Evolutionary conservation across 208 protist species (phyloP), one percentile per base, ranked within the genome.

Genomic region (Acanthamoeba divionensis): DNA sequence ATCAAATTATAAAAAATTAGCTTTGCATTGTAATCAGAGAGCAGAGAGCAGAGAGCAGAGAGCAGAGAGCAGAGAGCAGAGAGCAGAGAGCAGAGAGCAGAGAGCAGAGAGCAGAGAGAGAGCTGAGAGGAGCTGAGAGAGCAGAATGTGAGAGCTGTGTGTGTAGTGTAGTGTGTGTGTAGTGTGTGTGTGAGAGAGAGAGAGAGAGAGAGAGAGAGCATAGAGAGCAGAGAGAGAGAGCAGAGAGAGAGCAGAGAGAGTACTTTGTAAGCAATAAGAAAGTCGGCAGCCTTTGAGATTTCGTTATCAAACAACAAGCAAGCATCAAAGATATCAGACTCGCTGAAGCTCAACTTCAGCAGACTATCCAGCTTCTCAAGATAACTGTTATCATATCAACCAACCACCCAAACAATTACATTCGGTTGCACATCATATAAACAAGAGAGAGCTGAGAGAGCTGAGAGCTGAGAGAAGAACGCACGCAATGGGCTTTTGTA

Each of bases 221-320:
- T 24, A 60, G n/a, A 60, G n/a, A n/a, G 52, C 52, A 60, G 52
- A 24, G 52, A n/a, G 6, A 13, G 12, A 1, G n/a, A 0, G 55
- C 2, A 1, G 36, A 0, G 3, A 8, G n/a, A 41, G n/a, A 8
- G 29, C 15, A 12, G 15, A 6, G 10, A 9, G 36, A 29, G 75
- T 65, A 88, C 80, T 4, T 69, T 54, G 57, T 71, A 47, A 36
- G 80, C 80, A 1, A 2, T 18, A 12, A 88, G 29, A n/a, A 88
- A 88, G 10, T 36, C 0, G 1, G 80, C 33, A 2, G 80, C 80
- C n/a, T 88, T 88, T 62, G 66, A 2, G 52, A 54, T 48, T 41
- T 88, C 57, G 13, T 88, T 88, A 62, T 88, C 80, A 52, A 88
- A 88, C 7, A 88, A 62, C 33, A 38, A 21, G 12, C 66, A 54